A percentile compares a stretch with the other conserved stretches of the same genome.
phyloP scores from a whole-genome alignment of 2,329 filamentous ascomycete species.

The Pseudovirgaria hyperparasitica region DNA sequence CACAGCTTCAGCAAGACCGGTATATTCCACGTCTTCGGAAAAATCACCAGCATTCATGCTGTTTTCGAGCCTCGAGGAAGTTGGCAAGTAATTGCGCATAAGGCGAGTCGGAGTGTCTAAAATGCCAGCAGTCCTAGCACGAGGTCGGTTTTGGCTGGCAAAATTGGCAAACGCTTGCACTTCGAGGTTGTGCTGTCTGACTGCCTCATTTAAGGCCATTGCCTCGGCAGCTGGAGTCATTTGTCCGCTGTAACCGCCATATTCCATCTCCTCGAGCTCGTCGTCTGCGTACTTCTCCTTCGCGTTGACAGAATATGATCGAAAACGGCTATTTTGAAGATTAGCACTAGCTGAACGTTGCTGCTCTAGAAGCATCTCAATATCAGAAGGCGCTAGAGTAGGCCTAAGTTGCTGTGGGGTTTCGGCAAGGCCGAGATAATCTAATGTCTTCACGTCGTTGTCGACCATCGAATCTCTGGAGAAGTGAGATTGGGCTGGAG shows the following conservation, averaged over 20 bases:
- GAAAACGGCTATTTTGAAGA: slow-evolving; percentile 60
- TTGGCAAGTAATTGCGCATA: slow-evolving; percentile 60
- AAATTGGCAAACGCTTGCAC: slow-evolving; percentile 87
- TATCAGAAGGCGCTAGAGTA: slow-evolving; percentile 51
- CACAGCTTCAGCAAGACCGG: slow-evolving; percentile 69
- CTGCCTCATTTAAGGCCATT: slow-evolving; percentile 53
- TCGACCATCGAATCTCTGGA: slow-evolving; percentile 76
- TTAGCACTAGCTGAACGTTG: slow-evolving; percentile 41
- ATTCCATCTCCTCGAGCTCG: slow-evolving; percentile 47
- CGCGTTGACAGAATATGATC: slow-evolving; percentile 96
- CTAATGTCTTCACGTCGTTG: slow-evolving; percentile 81
- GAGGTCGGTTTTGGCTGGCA: slow-evolving; percentile 66
- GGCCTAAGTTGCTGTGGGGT: slow-evolving; percentile 72
- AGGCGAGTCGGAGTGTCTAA: slow-evolving; percentile 62
- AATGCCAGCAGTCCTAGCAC: slow-evolving; percentile 84
- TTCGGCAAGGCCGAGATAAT: slow-evolving; percentile 90
- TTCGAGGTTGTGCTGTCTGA: slow-evolving; percentile 83
- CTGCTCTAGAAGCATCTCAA: slow-evolving; percentile 37
- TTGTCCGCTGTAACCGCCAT: slow-evolving; percentile 44
- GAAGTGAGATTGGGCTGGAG: slow-evolving; percentile 74
- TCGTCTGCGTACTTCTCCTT: slow-evolving; percentile 95
- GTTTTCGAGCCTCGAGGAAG: slow-evolving; percentile 62
- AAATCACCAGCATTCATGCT: slow-evolving; percentile 66
- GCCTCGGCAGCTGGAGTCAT: slow-evolving; percentile 47
- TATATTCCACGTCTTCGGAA: slow-evolving; percentile 64